Conservation (phyloP, 2,329 filamentous ascomycete species). For the Aspergillus sp. region DNA sequence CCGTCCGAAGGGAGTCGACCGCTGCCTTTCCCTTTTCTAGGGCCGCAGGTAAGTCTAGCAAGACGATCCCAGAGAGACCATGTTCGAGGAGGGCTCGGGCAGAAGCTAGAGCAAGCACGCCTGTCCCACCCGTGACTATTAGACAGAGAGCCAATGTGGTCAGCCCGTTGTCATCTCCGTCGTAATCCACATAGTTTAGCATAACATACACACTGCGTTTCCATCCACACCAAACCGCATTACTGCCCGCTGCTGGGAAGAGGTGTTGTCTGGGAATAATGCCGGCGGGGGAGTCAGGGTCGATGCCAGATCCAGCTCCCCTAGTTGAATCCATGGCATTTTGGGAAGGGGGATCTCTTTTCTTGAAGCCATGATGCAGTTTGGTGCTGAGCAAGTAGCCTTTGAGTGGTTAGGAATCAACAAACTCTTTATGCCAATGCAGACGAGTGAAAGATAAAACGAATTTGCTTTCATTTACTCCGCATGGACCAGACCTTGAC, state of each 20-base stretch:
- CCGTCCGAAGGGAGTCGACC: constrained; percentile 40
- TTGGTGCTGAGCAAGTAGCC: not conserved
- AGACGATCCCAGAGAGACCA: constrained; percentile 49
- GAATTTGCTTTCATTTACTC: not conserved
- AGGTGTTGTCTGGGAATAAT: constrained; percentile 11
- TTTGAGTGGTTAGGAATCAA: no score
- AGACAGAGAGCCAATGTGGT: not conserved
- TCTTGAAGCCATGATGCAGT: not conserved
- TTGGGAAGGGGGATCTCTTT: not conserved
- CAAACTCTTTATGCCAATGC: no score
- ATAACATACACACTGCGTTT: constrained; percentile 20
- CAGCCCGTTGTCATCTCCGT: not conserved
- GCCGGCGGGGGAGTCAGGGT: constrained; percentile 22
- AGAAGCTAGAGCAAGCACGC: constrained; percentile 52
- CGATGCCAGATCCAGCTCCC: constrained; percentile 9
- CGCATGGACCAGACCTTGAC: not conserved
- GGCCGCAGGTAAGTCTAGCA: constrained; percentile 52
- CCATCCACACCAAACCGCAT: constrained; percentile 23
- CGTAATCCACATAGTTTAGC: not conserved
- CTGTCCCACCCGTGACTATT: constrained; percentile 58
- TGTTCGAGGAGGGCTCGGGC: constrained; percentile 60
- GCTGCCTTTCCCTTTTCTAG: constrained; percentile 28
- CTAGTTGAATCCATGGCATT: constrained; percentile 19
- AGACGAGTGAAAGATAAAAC: no score
- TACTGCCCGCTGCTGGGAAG: constrained; percentile 18